Evolutionary conservation across 768 basidiomycete species (phyloP).

Genomic region (Podaxis sp.): DNA sequence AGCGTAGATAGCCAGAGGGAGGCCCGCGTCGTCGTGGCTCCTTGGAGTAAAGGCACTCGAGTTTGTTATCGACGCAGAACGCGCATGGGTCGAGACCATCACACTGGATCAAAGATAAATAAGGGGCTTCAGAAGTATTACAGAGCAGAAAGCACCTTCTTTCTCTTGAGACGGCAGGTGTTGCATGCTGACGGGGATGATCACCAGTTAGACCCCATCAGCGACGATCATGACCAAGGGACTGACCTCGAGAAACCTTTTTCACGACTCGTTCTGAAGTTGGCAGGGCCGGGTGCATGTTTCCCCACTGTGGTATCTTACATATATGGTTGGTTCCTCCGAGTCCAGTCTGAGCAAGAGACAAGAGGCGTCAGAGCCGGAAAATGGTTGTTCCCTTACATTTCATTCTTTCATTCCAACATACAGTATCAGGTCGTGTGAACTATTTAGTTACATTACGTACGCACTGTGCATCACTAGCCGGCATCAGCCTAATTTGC

Average conservation of each 20-base stretch:
- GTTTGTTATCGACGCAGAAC: constrained; percentile 23
- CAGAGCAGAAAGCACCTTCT: constrained; percentile 17
- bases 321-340: constrained; percentile 14
- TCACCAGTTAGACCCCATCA: neutral
- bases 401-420: neutral
- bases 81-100: constrained; percentile 26
- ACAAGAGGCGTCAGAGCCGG: neutral
- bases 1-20: constrained; percentile 25
- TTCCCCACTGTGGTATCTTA: constrained; percentile 7
- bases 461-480: no score
- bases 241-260: constrained; percentile 13
- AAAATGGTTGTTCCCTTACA: constrained; percentile 12
- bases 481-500: no score
- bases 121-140: neutral
- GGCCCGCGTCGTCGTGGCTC: constrained; percentile 26
- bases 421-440: constrained; percentile 8
- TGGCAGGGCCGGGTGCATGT: constrained; percentile 12
- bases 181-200: constrained; percentile 22
- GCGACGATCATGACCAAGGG: neutral
- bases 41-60: constrained; percentile 26
- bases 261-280: constrained; percentile 9
- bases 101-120: constrained; percentile 17
- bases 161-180: constrained; percentile 27
- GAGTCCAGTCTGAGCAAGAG: neutral
- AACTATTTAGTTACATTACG: neutral